A percentile compares a stretch with the other conserved stretches of the same genome.
Conservation (phyloP, 345 rosid species). For the Durio zibethinus region DNA sequence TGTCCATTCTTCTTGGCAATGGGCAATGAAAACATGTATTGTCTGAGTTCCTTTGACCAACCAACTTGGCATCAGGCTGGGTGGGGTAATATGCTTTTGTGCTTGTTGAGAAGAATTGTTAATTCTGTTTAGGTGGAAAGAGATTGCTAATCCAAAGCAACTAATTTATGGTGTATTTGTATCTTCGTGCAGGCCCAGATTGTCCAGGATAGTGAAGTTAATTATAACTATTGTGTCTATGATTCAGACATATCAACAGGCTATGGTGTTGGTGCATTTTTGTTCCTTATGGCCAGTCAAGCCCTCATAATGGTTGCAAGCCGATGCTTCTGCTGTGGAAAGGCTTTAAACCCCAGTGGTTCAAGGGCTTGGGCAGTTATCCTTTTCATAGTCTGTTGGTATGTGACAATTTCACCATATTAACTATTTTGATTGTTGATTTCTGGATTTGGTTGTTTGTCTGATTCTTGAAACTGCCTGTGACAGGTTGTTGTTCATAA, state of each 20-base stretch:
- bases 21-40: not conserved
- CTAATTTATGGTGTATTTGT: not conserved
- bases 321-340: slow-evolving; percentile 92
- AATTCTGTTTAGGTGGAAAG: not conserved
- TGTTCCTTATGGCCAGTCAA: slow-evolving; percentile 70
- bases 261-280: slow-evolving; percentile 77
- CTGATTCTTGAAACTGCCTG: slow-evolving; percentile 4
- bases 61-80: not conserved
- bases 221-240: slow-evolving; percentile 61
- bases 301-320: slow-evolving; percentile 81
- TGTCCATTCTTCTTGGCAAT: too few relatives aligned
- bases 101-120: not conserved
- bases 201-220: slow-evolving; percentile 41
- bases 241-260: slow-evolving; percentile 89
- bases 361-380: slow-evolving; percentile 83
- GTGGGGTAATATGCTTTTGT: not conserved
- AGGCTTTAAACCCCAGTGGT: slow-evolving; percentile 71
- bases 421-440: not conserved
- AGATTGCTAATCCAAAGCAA: not conserved
- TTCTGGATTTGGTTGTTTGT: not conserved
- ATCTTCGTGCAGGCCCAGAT: slow-evolving; percentile 50
- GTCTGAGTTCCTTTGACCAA: not conserved
- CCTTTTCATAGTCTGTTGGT: slow-evolving; percentile 90
- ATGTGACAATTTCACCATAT: slow-evolving; percentile 14
- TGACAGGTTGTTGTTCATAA: slow-evolving; percentile 71